phyloP scores from a whole-genome alignment of 805 yeast genomes.

The Candida vartiovaarae region DNA sequence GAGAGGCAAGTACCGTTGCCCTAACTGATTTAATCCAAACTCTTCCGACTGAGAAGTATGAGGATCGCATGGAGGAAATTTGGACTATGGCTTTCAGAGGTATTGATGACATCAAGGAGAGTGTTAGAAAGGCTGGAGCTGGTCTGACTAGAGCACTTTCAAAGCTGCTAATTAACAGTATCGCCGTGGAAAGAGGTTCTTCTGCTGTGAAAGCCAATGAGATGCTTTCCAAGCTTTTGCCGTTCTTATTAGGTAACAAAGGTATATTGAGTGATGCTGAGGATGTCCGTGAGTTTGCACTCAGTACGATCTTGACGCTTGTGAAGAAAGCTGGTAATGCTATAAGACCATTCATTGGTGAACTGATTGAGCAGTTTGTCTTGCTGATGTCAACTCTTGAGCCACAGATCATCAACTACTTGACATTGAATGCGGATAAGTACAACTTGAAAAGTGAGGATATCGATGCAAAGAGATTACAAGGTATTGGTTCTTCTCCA shows the following conservation, averaged over 20 bases:
- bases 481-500: slow-evolving; percentile 74
- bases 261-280: slow-evolving; percentile 84
- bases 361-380: slow-evolving; percentile 61
- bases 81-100: slow-evolving; percentile 87
- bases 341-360: slow-evolving; percentile 60
- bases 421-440: slow-evolving; percentile 83
- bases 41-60: slow-evolving; percentile 44
- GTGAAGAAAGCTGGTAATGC: slow-evolving; percentile 57
- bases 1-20: slow-evolving; percentile 81
- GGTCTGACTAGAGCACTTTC: slow-evolving; percentile 63
- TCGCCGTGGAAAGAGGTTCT: slow-evolving; percentile 38
- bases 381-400: slow-evolving; percentile 78
- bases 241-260: slow-evolving; percentile 69
- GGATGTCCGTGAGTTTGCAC: slow-evolving; percentile 70
- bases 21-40: slow-evolving; percentile 61
- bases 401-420: slow-evolving; percentile 82
- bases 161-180: slow-evolving; percentile 48
- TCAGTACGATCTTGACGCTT: slow-evolving; percentile 65
- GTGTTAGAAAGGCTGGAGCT: slow-evolving; percentile 78
- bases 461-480: slow-evolving; percentile 71
- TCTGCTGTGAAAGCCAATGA: slow-evolving; percentile 35
- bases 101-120: slow-evolving; percentile 91
- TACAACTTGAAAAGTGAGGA: slow-evolving; percentile 65
- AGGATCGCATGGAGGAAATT: slow-evolving; percentile 48
- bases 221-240: slow-evolving; percentile 55